These are phyloP conservation scores for Aspergillus sergii DNA, from an alignment of 2,329 filamentous ascomycete species.

Conservation along the genomic window DNA sequence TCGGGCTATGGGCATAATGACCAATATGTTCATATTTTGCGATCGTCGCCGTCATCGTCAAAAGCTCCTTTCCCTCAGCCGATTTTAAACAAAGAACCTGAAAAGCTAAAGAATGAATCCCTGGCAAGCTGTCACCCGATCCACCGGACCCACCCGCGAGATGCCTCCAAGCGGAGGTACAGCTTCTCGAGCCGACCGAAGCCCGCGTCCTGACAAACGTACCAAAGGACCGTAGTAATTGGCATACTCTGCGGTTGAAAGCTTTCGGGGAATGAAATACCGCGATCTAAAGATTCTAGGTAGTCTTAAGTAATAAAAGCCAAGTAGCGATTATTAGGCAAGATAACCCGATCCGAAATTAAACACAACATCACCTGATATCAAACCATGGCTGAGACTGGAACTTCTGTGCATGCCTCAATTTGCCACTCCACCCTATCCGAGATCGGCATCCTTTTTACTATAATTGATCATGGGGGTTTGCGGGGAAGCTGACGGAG, in stretches of 20 bases:
- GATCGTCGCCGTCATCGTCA: not conserved
- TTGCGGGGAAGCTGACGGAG: too few species aligned
- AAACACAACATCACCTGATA: not conserved
- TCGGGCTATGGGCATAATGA: not conserved
- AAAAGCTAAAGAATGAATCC: not conserved
- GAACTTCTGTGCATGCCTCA: too few species aligned
- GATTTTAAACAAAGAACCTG: not conserved
- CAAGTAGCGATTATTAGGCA: not conserved
- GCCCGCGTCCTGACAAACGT: too few species aligned
- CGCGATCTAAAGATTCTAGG: not conserved
- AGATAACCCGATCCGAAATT: not conserved
- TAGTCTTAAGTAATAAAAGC: not conserved
- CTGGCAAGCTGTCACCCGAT: not conserved
- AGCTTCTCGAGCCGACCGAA: not conserved
- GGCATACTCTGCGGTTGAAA: not conserved
- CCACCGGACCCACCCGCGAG: not conserved
- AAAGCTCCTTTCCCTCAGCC: not conserved
- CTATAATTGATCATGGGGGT: too few species aligned
- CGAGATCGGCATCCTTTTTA: not conserved
- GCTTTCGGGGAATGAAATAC: not conserved
- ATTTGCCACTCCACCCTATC: not conserved
- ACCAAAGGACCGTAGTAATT: not conserved
- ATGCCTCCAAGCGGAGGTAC: too few species aligned
- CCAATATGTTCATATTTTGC: not conserved
- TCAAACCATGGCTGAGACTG: not conserved